These are phyloP conservation scores for Dipodascopsis uninucleata DNA, from an alignment of 805 yeast species.

Conservation along the genomic window DNA sequence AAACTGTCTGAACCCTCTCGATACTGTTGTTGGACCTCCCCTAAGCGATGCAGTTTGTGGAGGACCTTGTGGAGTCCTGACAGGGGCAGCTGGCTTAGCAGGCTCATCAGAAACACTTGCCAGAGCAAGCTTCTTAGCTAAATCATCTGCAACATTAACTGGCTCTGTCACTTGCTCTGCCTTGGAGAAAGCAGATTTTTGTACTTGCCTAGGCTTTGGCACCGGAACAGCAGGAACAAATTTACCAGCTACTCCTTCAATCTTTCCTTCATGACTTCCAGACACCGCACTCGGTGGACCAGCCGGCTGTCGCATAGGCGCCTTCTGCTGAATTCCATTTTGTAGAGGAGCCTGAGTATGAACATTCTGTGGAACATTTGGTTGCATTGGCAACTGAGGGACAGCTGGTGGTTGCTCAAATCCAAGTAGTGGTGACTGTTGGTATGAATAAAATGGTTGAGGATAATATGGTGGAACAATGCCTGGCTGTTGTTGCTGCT, in stretches of 20 bases:
- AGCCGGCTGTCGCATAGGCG: slow-evolving; percentile 19
- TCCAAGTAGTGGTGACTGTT: slow-evolving; percentile 3
- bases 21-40: too few relatives aligned
- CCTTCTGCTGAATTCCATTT: slow-evolving; percentile 7
- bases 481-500: slow-evolving; percentile 16
- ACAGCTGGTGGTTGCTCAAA: slow-evolving; percentile 17
- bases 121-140: slow-evolving; percentile 15
- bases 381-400: slow-evolving; percentile 31
- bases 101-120: slow-evolving; percentile 6
- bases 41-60: neutral
- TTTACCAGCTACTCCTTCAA: slow-evolving; percentile 11
- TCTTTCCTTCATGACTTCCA: slow-evolving; percentile 8
- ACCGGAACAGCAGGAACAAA: slow-evolving; percentile 27
- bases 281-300: too few relatives aligned
- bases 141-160: slow-evolving; percentile 23
- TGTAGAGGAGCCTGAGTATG: slow-evolving; percentile 22
- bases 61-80: slow-evolving; percentile 13
- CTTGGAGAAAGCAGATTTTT: neutral
- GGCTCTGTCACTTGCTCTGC: slow-evolving; percentile 31
- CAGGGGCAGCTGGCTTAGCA: too few relatives aligned
- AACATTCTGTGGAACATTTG: slow-evolving; percentile 25
- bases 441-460: slow-evolving; percentile 5
- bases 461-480: slow-evolving; percentile 23
- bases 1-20: neutral
- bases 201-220: slow-evolving; percentile 15